phyloP scores from a whole-genome alignment of 805 yeast genomes.

The Ogataea zsoltii region DNA sequence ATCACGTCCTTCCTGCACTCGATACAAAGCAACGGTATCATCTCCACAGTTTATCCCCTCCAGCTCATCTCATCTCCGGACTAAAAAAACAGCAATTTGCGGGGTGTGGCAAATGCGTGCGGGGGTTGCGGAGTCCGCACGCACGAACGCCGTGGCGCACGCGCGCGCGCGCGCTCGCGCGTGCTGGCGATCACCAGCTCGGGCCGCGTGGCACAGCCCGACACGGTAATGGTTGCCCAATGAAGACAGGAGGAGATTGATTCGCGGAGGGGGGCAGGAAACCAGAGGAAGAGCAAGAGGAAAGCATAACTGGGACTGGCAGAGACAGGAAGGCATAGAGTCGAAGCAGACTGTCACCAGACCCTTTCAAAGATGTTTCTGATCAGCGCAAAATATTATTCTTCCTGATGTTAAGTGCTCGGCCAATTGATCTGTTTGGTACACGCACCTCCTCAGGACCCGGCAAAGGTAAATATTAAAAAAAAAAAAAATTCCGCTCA shows the following conservation, averaged over 20 bases:
- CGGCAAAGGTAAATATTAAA: no score
- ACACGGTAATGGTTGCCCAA: slow-evolving; percentile 4
- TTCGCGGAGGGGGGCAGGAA: not conserved
- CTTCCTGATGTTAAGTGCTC: no score
- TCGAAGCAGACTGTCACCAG: no score
- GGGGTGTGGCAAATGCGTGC: slow-evolving; percentile 9
- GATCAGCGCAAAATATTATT: no score
- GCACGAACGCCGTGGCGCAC: not conserved
- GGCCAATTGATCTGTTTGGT: not conserved
- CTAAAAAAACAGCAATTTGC: slow-evolving; percentile 11
- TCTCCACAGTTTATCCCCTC: not conserved
- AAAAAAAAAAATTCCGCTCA: not conserved
- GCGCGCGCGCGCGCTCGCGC: no score
- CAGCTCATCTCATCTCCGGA: slow-evolving; percentile 2
- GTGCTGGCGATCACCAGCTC: no score
- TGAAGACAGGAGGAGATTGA: not conserved
- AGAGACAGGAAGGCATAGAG: no score
- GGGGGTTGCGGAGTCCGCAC: slow-evolving; percentile 6
- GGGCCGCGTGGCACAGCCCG: not conserved
- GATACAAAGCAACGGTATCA: not conserved
- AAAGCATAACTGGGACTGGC: no score
- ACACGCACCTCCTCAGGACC: not conserved
- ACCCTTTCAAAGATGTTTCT: no score
- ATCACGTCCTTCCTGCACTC: not conserved
- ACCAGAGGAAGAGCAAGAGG: not conserved